A percentile compares a stretch with the other conserved stretches of the same genome.
Evolutionary conservation across 1,139 yeast genomes (phyloP).

Genomic region (Hemisphaericaspora lyxosophila): DNA sequence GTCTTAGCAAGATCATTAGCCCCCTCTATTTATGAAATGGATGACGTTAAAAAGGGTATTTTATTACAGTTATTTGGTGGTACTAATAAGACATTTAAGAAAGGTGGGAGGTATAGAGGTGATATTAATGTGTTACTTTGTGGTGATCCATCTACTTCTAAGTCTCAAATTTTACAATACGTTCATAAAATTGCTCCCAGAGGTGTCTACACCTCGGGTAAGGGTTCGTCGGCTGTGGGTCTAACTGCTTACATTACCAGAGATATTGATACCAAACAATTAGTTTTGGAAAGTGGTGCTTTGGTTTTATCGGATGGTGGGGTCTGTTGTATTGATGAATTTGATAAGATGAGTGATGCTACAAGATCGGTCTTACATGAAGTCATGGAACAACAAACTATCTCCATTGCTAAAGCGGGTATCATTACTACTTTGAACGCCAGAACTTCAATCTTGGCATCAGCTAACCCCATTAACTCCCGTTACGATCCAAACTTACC

Average conservation of each 20-base stretch:
- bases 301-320: slow-evolving; percentile 97
- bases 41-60: slow-evolving; percentile 94
- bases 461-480: slow-evolving; percentile 97
- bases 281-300: slow-evolving; percentile 95
- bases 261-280: slow-evolving; percentile 88
- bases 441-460: slow-evolving; percentile 90
- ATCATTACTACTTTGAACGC: slow-evolving; percentile 96
- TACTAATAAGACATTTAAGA: slow-evolving; percentile 79
- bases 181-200: slow-evolving; percentile 98
- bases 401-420: slow-evolving; percentile 97
- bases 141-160: slow-evolving; percentile 98
- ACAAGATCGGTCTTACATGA: slow-evolving; percentile 95
- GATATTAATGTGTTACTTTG: slow-evolving; percentile 87
- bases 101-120: slow-evolving; percentile 96
- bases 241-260: slow-evolving; percentile 94
- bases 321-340: slow-evolving; percentile 97
- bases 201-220: slow-evolving; percentile 97
- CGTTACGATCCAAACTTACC: slow-evolving; percentile 91
- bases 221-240: slow-evolving; percentile 99
- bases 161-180: slow-evolving; percentile 88
- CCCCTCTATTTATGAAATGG: slow-evolving; percentile 93
- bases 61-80: slow-evolving; percentile 93
- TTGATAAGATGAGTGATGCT: slow-evolving; percentile 94
- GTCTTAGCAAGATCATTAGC: slow-evolving; percentile 90
- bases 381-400: slow-evolving; percentile 99